Conservation (phyloP, 2,329 filamentous ascomycete genomes). For the Fusarium chaquense region DNA sequence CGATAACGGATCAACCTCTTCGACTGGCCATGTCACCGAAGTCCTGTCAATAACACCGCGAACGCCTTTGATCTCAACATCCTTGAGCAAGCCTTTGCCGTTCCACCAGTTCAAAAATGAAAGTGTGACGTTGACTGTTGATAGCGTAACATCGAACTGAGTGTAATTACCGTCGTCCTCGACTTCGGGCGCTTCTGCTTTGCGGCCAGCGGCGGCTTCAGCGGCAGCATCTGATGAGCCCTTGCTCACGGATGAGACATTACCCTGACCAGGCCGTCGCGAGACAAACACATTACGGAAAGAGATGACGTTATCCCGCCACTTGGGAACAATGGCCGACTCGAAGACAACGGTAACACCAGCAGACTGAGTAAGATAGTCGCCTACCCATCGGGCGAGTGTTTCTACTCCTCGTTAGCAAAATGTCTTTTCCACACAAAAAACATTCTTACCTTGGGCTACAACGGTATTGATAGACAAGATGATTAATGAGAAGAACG, state of each 20-base stretch:
- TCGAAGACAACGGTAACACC: slow-evolving; percentile 96
- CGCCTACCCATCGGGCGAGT: slow-evolving; percentile 90
- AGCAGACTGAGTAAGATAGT: slow-evolving; percentile 93
- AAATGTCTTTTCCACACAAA: neutral
- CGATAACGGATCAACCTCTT: slow-evolving; percentile 81
- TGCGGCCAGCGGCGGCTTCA: slow-evolving; percentile 80
- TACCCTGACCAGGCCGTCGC: slow-evolving; percentile 83
- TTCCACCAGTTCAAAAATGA: slow-evolving; percentile 99
- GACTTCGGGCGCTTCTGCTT: slow-evolving; percentile 58
- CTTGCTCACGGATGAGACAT: slow-evolving; percentile 84
- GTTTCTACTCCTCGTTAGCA: slow-evolving; percentile 72
- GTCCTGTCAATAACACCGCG: slow-evolving; percentile 93
- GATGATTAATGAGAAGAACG: slow-evolving; percentile 93
- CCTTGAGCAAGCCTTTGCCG: slow-evolving; percentile 88
- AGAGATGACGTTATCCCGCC: slow-evolving; percentile 94
- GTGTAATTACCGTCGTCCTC: slow-evolving; percentile 95
- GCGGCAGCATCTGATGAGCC: slow-evolving; percentile 90
- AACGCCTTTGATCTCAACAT: slow-evolving; percentile 94
- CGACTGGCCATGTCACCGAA: slow-evolving; percentile 74
- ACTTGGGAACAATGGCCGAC: slow-evolving; percentile 95
- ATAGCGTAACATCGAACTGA: slow-evolving; percentile 95
- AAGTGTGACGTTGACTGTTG: slow-evolving; percentile 94
- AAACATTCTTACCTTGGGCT: slow-evolving; percentile 76
- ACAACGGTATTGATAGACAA: slow-evolving; percentile 95
- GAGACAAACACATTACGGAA: slow-evolving; percentile 98